A percentile compares a stretch with the other conserved stretches of the same genome.
Evolutionary conservation across 1,284 basidiomycete genomes (phyloP).

Genomic region (Marasmius sp.): DNA sequence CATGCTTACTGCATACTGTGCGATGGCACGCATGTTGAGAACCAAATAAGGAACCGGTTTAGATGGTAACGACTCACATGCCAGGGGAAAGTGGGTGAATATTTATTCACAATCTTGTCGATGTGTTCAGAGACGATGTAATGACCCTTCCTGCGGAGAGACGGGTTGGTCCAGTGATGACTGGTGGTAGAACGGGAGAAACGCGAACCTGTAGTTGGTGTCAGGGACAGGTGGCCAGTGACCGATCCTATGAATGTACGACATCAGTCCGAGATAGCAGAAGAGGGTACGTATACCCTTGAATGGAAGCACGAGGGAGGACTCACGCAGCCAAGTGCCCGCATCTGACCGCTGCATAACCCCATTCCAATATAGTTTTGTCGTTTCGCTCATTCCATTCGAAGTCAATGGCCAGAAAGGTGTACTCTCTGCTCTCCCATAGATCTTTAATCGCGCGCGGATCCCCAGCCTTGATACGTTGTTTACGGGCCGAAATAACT

Average conservation of each 20-base stretch:
- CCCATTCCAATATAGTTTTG: constrained; percentile 72
- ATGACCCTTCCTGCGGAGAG: constrained; percentile 66
- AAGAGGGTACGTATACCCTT: neutral
- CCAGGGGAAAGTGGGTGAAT: constrained; percentile 63
- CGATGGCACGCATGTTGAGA: constrained; percentile 12
- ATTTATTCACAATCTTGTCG: constrained; percentile 67
- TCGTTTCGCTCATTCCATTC: constrained; percentile 79
- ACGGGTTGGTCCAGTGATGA: neutral
- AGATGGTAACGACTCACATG: constrained; percentile 48
- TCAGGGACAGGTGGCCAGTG: constrained; percentile 83
- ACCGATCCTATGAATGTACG: constrained; percentile 45
- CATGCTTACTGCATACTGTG: constrained; percentile 64
- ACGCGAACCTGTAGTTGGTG: constrained; percentile 72
- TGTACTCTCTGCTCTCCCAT: constrained; percentile 71
- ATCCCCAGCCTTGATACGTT: constrained; percentile 69
- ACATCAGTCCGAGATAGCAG: neutral
- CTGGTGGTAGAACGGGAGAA: neutral
- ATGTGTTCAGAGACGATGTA: constrained; percentile 77
- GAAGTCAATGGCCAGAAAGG: constrained; percentile 75
- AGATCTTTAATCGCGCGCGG: constrained; percentile 64
- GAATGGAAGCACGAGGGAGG: constrained; percentile 14
- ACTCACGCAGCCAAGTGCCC: constrained; percentile 72
- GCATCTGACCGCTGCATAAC: constrained; percentile 77
- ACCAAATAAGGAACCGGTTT: neutral
- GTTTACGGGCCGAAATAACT: constrained; percentile 65